Conservation (phyloP, 176 grass and related monocot genomes). For the Tillandsia leiboldiana region DNA sequence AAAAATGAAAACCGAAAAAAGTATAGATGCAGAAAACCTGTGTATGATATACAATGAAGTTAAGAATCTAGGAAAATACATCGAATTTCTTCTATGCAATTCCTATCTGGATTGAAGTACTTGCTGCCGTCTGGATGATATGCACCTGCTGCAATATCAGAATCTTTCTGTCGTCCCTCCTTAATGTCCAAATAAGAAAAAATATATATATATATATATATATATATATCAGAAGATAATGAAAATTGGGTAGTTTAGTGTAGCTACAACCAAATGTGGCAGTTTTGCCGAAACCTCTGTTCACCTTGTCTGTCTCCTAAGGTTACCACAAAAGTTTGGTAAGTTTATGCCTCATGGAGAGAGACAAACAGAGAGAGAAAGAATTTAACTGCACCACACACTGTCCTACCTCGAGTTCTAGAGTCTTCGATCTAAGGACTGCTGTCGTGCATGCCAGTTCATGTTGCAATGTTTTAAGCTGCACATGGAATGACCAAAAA, state of each 20-base stretch:
- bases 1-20: neutral
- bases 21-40: neutral
- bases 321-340: neutral
- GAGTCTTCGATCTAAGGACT: constrained; percentile 30
- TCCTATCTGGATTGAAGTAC: constrained; percentile 32
- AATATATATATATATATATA: too few species aligned
- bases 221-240: neutral
- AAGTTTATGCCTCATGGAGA: neutral
- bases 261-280: neutral
- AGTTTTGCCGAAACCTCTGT: neutral
- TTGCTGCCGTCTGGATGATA: constrained; percentile 1
- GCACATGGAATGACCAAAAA: constrained; percentile 2
- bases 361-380: neutral
- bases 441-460: constrained; percentile 41
- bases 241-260: neutral
- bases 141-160: constrained; percentile 20
- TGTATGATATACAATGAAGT: neutral
- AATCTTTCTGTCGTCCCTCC: neutral
- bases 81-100: constrained; percentile 32
- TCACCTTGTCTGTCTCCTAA: constrained; percentile 24
- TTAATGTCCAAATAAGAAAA: constrained; percentile 2
- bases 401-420: constrained; percentile 32
- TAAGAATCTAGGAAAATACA: constrained; percentile 21
- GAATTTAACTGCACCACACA: neutral
- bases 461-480: constrained; percentile 46